These are phyloP conservation scores for Clitopilus passeckerianus DNA, from an alignment of 768 basidiomycete species.

Conservation along the genomic window DNA sequence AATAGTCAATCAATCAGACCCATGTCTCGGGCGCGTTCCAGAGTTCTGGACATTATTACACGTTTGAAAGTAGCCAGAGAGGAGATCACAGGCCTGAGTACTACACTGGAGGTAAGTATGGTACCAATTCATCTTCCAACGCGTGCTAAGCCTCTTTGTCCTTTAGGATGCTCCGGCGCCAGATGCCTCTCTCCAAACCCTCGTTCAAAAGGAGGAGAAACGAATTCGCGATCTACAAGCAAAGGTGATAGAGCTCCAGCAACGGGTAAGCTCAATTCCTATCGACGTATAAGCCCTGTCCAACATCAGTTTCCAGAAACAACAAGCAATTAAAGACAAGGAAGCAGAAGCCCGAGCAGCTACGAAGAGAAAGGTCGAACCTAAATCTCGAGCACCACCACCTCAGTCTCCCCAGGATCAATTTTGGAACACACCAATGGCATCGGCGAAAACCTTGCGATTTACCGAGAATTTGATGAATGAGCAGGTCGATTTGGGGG, in stretches of 20 bases:
- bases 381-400: conserved; percentile 12
- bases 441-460: conserved; percentile 49
- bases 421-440: conserved; percentile 59
- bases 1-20: conserved; percentile 36
- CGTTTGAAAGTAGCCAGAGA: conserved; percentile 31
- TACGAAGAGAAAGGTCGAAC: conserved; percentile 6
- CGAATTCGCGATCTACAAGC: conserved; percentile 31
- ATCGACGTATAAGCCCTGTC: neutral
- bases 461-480: conserved; percentile 59
- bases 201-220: conserved; percentile 36
- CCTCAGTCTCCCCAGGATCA: conserved; percentile 41
- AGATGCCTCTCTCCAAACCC: conserved; percentile 15
- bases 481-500: conserved; percentile 55
- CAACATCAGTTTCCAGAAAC: conserved; percentile 17
- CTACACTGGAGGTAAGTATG: conserved; percentile 25
- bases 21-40: conserved; percentile 46
- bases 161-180: conserved; percentile 2
- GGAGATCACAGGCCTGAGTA: conserved; percentile 28
- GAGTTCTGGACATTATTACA: conserved; percentile 37
- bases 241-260: conserved; percentile 31
- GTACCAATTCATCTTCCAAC: conserved; percentile 2
- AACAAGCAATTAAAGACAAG: conserved; percentile 2
- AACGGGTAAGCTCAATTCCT: conserved; percentile 24
- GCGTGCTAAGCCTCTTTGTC: neutral
- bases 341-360: neutral